Conservation (phyloP, 139 green algal species). For the Chlamydomonas eustigma region DNA sequence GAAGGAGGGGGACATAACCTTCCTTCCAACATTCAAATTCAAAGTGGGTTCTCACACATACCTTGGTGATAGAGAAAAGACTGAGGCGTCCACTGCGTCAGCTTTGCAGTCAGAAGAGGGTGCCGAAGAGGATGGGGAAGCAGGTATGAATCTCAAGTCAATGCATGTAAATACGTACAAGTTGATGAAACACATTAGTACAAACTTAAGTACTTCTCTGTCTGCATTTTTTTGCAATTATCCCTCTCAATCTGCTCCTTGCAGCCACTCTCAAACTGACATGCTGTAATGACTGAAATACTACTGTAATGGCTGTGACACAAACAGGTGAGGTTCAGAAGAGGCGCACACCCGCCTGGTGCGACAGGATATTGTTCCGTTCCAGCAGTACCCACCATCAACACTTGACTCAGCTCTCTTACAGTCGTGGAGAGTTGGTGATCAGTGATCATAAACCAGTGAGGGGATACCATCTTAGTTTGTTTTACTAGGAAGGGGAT, state of each 20-base stretch:
- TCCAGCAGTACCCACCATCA: background rate
- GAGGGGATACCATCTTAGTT: slow-evolving; percentile 19
- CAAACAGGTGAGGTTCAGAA: slow-evolving; percentile 53
- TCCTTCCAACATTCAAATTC: slow-evolving; percentile 95
- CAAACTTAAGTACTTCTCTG: too few species aligned
- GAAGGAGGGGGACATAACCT: slow-evolving; percentile 71
- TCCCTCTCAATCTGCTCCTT: too few species aligned
- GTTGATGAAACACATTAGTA: too few species aligned
- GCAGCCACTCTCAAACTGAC: too few species aligned
- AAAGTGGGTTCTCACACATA: slow-evolving; percentile 28
- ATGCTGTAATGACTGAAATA: too few species aligned
- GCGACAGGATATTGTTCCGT: slow-evolving; percentile 74
- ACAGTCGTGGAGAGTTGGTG: slow-evolving; percentile 42
- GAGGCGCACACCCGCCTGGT: slow-evolving; percentile 73
- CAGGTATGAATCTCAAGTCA: too few species aligned
- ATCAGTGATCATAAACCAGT: slow-evolving; percentile 75
- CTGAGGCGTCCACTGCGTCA: background rate
- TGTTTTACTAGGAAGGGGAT: too few species aligned
- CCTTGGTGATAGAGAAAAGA: background rate
- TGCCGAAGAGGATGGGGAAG: background rate
- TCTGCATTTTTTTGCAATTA: too few species aligned
- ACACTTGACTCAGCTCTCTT: slow-evolving; percentile 62
- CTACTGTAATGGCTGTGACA: too few species aligned
- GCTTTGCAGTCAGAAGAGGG: slow-evolving; percentile 1
- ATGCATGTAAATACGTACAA: too few species aligned